Evolutionary conservation across 306 rosid species (phyloP), one percentile per base, ranked within the genome.

Genomic region (Malus fusca): DNA sequence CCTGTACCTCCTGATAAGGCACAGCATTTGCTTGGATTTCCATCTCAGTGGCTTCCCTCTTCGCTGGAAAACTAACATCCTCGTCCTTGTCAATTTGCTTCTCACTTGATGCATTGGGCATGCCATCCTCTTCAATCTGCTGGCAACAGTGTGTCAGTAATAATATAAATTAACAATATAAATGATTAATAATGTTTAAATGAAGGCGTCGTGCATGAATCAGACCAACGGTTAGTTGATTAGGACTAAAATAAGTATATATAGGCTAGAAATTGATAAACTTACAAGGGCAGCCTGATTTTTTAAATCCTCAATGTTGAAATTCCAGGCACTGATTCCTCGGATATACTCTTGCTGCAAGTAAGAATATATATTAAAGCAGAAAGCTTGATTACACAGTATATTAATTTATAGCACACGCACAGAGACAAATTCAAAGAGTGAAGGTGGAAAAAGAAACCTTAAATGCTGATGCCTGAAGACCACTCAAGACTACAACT

Each of bases 291-390:
- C 97, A 74, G 99, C 99, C 87, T 92, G 96, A 81, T 82, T 92
- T 87, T 90, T 95, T 58, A 95, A 88, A 83, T 95, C 99, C 75
- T 95, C 99, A 70, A 95, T 92, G 82, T 92, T 95, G 82, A 95
- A 95, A 85, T 95, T 92, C 99, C 99, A 95, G 80, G 99, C 99
- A 89, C 99, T 95, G 82, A 95, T 95, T 84, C 99, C 99, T 80
- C 97, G 93, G 68, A 95, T 95, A 85, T 95, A 95, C 84, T 92
- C 97, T 90, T 95, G 96, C 99, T 95, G 96, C 55, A 68, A 56
- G 62, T 64, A n/a, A 82, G 46, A 37, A 80, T 28, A 55, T 75
- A 76, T 48, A 61, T 11, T 6, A 42, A 73, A 69, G 13, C 25
- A 23, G 51, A 21, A 4, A 9, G 15, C 23, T 15, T 59, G 56